Base-by-base conservation (phyloP, 495 filamentous ascomycete genomes). In the Trichoderma reesei region DNA sequence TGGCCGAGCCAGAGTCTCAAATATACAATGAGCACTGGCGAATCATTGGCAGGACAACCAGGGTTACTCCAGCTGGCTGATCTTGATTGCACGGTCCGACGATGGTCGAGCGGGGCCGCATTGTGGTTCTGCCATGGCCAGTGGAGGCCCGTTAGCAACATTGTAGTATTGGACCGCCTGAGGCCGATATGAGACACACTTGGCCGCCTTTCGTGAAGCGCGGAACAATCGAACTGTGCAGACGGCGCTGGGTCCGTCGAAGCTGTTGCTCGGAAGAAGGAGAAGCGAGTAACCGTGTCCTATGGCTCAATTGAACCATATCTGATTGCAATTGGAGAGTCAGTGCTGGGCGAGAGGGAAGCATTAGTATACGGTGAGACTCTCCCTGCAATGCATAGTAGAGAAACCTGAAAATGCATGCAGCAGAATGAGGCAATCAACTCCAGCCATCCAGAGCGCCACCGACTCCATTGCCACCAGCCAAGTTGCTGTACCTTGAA, bases 51-150 rank as follows among this genome's bases (percentile, higher is more conserved):
- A 56, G 11, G 51, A 9, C 10, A 34, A 14, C 51, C 13, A 16
- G 8, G 10, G 11, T 56, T 56, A 34, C 51, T 56, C 51, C 31
- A 36, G 26, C 42, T 3, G 20, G 20, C 31, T 26, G 51, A 56
- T 56, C 51, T 36, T 56, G 51, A 56, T 33, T 56, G 51, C 51
- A 20, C 51, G 51, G 51, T 33, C 26, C 51, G 51, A 56, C 34
- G 51, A 34, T 31, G 31, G 4, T 56, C 9, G 14, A 33, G 51
- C 18, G 51, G 51, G 51, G 51, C 26, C 31, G 9, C 14, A 3
- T 34, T 11, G 33, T 34, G 20, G 46, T 9, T 56, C 26, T 56
- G 8, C 34, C 16, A 26, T 56, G 33, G 16, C 26, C 26, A 56
- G 18, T 56, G 31, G 51, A 36, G 51, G 51, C 20, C n/a, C 18